These are phyloP conservation scores for Clitopilus hobsonii DNA, from an alignment of 768 basidiomycete species.

Conservation along the genomic window DNA sequence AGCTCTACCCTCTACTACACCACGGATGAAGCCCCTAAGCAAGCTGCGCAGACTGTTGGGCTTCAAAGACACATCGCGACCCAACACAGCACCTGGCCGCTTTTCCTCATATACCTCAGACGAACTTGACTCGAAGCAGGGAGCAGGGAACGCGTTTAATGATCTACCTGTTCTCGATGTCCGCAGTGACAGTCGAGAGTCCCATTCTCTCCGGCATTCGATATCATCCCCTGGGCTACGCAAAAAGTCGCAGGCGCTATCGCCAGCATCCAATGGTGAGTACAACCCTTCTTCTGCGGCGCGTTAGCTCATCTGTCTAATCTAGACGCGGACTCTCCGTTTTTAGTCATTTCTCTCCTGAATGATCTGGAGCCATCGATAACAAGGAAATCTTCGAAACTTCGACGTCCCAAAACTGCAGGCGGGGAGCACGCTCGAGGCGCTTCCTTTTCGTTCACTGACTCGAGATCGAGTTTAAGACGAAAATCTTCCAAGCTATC, in stretches of 20 bases:
- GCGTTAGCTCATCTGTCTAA: not conserved
- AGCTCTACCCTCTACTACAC: not conserved
- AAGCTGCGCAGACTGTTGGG: slow-evolving; percentile 10
- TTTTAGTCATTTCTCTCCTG: not conserved
- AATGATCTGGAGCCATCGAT: not conserved
- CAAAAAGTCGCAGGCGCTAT: not conserved
- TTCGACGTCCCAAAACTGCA: not conserved
- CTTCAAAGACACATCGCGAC: not conserved
- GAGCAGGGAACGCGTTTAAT: not conserved
- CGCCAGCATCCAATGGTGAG: not conserved
- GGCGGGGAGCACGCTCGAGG: not conserved
- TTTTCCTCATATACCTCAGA: not conserved
- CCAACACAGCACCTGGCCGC: not conserved
- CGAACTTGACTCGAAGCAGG: not conserved
- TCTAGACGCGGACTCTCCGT: not conserved
- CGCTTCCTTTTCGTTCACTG: not conserved
- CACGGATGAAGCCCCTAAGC: slow-evolving; percentile 1
- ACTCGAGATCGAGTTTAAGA: not conserved
- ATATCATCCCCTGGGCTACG: not conserved
- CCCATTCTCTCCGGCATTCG: not conserved
- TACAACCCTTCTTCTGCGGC: not conserved
- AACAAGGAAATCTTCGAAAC: not conserved
- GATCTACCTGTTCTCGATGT: not conserved
- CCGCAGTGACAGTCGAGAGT: not conserved
- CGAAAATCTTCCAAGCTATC: not conserved